These are phyloP conservation scores for Trypanosomatidae sp. DNA, from an alignment of 208 protist species.

Conservation along the genomic window DNA sequence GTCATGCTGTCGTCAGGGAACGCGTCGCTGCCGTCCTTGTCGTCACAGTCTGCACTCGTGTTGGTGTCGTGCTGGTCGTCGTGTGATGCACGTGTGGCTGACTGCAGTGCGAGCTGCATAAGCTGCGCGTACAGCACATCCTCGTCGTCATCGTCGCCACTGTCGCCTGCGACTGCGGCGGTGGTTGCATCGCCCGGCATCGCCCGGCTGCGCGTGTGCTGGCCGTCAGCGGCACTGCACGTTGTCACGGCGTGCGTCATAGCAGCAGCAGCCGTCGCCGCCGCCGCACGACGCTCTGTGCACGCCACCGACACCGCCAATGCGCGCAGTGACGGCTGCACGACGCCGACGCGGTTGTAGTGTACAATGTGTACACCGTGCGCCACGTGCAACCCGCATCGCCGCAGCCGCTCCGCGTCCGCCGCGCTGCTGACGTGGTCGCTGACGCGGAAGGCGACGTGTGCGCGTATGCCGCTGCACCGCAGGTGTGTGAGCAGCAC, in stretches of 20 bases:
- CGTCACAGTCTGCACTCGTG: too few relatives aligned
- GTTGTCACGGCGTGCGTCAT: neutral
- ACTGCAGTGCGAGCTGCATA: too few relatives aligned
- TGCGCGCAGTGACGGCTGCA: slow-evolving; percentile 27
- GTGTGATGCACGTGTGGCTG: too few relatives aligned
- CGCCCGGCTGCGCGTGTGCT: neutral
- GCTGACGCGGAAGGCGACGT: slow-evolving; percentile 43
- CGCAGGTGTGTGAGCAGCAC: too few relatives aligned
- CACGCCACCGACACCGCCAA: slow-evolving; percentile 19
- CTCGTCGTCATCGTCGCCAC: too few relatives aligned
- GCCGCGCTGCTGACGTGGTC: slow-evolving; percentile 8
- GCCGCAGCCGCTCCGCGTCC: slow-evolving; percentile 33
- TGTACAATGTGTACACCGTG: slow-evolving; percentile 23
- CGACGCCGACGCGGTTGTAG: slow-evolving; percentile 59
- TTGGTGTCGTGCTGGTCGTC: too few relatives aligned
- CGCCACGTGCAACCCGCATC: slow-evolving; percentile 16
- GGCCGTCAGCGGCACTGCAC: neutral
- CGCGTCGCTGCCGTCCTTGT: too few relatives aligned
- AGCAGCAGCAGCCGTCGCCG: neutral
- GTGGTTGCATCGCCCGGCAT: neutral
- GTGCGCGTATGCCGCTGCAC: slow-evolving; percentile 25
- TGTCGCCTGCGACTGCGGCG: too few relatives aligned
- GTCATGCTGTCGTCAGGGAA: too few relatives aligned
- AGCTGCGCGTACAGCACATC: too few relatives aligned
- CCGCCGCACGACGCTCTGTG: slow-evolving; percentile 10